A percentile compares a stretch with the other conserved stretches of the same genome.
Conservation (phyloP, 306 rosid genomes). For the Urtica urens region DNA sequence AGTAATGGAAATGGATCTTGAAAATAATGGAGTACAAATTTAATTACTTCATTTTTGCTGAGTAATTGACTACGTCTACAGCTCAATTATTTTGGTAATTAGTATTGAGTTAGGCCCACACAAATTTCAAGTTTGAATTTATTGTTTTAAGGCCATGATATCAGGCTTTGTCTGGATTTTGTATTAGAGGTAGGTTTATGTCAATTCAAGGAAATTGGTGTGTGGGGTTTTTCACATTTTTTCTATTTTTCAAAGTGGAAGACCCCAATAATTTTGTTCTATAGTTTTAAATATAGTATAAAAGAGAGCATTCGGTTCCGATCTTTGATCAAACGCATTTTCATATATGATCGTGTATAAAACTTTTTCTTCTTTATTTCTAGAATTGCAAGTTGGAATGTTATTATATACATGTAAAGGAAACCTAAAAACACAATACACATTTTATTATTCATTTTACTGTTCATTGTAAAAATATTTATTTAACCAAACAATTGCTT, state of each 20-base stretch:
- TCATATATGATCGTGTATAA: neutral
- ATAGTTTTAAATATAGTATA: slow-evolving; percentile 3
- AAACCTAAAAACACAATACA: no score
- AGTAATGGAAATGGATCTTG: slow-evolving; percentile 1
- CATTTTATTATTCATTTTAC: no score
- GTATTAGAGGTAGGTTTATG: slow-evolving; percentile 40
- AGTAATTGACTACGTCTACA: neutral
- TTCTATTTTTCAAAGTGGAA: neutral
- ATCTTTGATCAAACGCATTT: slow-evolving; percentile 7
- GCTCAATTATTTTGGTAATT: neutral
- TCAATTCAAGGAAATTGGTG: slow-evolving; percentile 23
- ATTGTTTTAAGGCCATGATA: slow-evolving; percentile 1
- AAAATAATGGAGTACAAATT: neutral
- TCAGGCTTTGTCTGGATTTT: slow-evolving; percentile 6
- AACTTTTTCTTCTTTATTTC: neutral
- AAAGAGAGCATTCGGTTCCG: slow-evolving; percentile 1
- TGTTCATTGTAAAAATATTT: no score
- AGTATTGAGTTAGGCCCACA: slow-evolving; percentile 20
- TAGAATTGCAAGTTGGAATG: neutral
- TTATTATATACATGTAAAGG: no score
- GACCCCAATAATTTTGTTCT: slow-evolving; percentile 6
- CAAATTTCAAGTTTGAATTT: slow-evolving; percentile 14
- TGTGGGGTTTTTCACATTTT: slow-evolving; percentile 33
- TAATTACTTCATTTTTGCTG: neutral
- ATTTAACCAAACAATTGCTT: no score